phyloP scores from a whole-genome alignment of 163 green algal genomes.

The Chloroidium sp. region DNA sequence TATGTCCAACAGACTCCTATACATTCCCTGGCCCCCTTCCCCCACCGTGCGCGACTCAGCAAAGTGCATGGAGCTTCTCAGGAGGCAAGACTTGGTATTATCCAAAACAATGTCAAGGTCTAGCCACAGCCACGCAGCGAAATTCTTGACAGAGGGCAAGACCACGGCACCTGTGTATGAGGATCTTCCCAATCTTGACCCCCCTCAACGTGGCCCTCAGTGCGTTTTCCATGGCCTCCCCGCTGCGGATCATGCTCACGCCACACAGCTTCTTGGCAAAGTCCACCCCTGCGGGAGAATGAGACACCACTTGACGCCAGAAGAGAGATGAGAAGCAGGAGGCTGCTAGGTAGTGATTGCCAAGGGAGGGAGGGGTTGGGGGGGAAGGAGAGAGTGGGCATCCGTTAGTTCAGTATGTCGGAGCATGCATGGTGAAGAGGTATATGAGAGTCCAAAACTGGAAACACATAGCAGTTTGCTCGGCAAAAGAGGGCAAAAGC shows the following conservation, averaged over 20 bases:
- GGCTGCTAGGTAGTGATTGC: too few species aligned
- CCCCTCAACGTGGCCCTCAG: conserved; percentile 93
- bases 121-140: background rate
- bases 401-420: too few species aligned
- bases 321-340: too few species aligned
- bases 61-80: background rate
- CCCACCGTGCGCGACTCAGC: conserved; percentile 3
- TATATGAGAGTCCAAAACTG: too few species aligned
- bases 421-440: too few species aligned
- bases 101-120: background rate
- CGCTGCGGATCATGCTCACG: conserved; percentile 89
- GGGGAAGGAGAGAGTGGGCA: too few species aligned
- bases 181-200: conserved; percentile 96
- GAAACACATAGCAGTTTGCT: too few species aligned
- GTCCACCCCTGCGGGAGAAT: conserved; percentile 47
- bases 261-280: conserved; percentile 92
- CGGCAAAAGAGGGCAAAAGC: too few species aligned
- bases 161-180: conserved; percentile 58
- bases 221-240: conserved; percentile 92
- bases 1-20: too few species aligned
- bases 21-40: too few species aligned
- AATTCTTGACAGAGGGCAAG: background rate
- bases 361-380: too few species aligned
- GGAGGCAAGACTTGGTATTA: background rate
- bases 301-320: too few species aligned